phyloP scores from a whole-genome alignment of 768 basidiomycete genomes.

The Suillus luteus region DNA sequence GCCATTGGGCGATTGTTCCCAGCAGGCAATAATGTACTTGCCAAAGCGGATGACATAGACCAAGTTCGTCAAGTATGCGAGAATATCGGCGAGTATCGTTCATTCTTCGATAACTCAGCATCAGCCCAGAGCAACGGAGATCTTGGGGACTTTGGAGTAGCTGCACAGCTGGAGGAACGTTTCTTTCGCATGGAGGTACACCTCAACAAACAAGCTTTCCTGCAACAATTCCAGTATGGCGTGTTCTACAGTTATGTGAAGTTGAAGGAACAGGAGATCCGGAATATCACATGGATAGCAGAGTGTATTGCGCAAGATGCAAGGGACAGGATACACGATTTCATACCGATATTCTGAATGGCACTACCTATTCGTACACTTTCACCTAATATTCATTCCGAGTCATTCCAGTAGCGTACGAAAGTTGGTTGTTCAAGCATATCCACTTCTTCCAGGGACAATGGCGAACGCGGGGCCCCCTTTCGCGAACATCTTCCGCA shows the following conservation, averaged over 20 bases:
- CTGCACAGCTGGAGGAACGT: conserved; percentile 81
- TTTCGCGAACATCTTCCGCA: conserved; percentile 56
- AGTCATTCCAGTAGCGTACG: background rate
- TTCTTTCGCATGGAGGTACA: conserved; percentile 95
- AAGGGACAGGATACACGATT: conserved; percentile 93
- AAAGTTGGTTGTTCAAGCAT: conserved; percentile 22
- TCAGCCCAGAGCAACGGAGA: conserved; percentile 34
- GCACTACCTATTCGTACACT: background rate
- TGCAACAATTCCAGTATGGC: conserved; percentile 96
- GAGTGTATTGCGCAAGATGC: conserved; percentile 99
- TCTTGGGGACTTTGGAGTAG: conserved; percentile 48
- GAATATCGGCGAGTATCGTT: conserved; percentile 83
- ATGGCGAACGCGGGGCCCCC: conserved; percentile 50
- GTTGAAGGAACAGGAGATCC: conserved; percentile 88
- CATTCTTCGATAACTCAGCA: conserved; percentile 75
- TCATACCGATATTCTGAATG: conserved; percentile 83
- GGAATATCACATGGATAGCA: conserved; percentile 91
- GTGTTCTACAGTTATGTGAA: conserved; percentile 93
- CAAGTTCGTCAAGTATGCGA: conserved; percentile 89
- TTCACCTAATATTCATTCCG: background rate
- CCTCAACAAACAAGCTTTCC: conserved; percentile 90
- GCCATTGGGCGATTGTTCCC: conserved; percentile 92
- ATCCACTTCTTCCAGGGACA: conserved; percentile 47
- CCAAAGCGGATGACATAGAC: conserved; percentile 93
- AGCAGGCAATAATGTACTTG: conserved; percentile 92